phyloP scores from a whole-genome alignment of 2,329 filamentous ascomycete genomes.

The Xylaria arbuscula region DNA sequence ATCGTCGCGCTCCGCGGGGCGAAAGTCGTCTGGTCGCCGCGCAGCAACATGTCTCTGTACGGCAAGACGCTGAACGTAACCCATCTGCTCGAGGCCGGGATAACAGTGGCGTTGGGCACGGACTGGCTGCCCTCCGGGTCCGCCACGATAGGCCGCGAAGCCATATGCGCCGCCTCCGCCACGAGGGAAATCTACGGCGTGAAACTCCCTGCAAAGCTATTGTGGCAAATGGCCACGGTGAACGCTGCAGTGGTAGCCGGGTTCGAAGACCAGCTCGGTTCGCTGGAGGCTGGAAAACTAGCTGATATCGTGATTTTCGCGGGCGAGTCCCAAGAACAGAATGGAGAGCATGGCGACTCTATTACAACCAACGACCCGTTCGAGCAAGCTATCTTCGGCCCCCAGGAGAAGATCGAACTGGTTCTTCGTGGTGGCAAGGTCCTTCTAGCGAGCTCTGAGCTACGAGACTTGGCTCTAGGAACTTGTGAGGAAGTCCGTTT shows the following conservation, averaged over 20 bases:
- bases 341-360: background rate
- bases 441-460: constrained; percentile 36
- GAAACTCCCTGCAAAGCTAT: constrained; percentile 37
- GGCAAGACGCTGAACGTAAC: constrained; percentile 47
- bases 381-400: constrained; percentile 41
- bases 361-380: constrained; percentile 28
- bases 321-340: constrained; percentile 9
- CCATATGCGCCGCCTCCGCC: constrained; percentile 37
- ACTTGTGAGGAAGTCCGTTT: constrained; percentile 42
- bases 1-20: constrained; percentile 46
- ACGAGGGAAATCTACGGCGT: constrained; percentile 35
- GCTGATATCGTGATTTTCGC: constrained; percentile 59
- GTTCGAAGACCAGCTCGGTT: constrained; percentile 54
- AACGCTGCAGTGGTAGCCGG: constrained; percentile 56
- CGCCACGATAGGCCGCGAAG: constrained; percentile 47
- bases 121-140: constrained; percentile 49
- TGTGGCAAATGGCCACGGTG: constrained; percentile 56
- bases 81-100: constrained; percentile 42
- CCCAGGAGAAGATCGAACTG: constrained; percentile 43
- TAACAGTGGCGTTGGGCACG: constrained; percentile 48
- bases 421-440: constrained; percentile 46
- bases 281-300: constrained; percentile 55
- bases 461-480: constrained; percentile 27
- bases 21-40: constrained; percentile 47
- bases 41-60: constrained; percentile 48